A percentile compares a stretch with the other conserved stretches of the same genome.
Conservation (phyloP, 179 eudicot genomes). For the Carnegiea gigantea region DNA sequence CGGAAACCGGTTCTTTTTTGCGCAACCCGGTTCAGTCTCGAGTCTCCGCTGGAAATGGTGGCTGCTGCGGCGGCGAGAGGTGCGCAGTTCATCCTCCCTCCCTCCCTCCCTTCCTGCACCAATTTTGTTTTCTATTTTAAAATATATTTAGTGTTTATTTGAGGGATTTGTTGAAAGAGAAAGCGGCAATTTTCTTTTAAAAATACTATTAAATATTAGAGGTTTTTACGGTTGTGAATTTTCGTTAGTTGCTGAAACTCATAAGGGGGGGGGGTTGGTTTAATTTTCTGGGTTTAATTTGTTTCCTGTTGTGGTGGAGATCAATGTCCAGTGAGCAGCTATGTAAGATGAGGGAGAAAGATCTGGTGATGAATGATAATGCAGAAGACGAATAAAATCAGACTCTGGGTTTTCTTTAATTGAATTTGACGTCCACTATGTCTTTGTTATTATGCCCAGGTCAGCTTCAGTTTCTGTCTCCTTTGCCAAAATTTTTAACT, state of each 20-base stretch:
- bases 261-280: neutral
- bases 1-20: neutral
- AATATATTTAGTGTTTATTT: neutral
- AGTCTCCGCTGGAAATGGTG: neutral
- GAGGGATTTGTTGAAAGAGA: conserved; percentile 13
- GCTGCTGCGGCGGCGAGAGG: neutral
- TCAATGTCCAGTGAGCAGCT: conserved; percentile 17
- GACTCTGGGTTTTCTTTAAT: conserved; percentile 20
- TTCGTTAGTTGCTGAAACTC: neutral
- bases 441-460: conserved; percentile 10
- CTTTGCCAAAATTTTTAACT: neutral
- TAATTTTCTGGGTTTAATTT: conserved; percentile 1
- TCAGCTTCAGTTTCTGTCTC: conserved; percentile 11
- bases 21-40: neutral
- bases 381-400: conserved; percentile 13
- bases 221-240: neutral
- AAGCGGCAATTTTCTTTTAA: conserved; percentile 6
- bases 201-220: neutral
- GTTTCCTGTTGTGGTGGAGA: neutral
- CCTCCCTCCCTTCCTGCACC: neutral
- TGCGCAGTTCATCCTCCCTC: neutral
- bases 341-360: conserved; percentile 14
- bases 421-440: neutral
- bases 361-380: conserved; percentile 10
- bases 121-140: neutral